A percentile compares a stretch with the other conserved stretches of the same genome.
These are phyloP conservation scores for Aspergillus carbonarius DNA, from an alignment of 2,329 filamentous ascomycete species.

Conservation along the genomic window DNA sequence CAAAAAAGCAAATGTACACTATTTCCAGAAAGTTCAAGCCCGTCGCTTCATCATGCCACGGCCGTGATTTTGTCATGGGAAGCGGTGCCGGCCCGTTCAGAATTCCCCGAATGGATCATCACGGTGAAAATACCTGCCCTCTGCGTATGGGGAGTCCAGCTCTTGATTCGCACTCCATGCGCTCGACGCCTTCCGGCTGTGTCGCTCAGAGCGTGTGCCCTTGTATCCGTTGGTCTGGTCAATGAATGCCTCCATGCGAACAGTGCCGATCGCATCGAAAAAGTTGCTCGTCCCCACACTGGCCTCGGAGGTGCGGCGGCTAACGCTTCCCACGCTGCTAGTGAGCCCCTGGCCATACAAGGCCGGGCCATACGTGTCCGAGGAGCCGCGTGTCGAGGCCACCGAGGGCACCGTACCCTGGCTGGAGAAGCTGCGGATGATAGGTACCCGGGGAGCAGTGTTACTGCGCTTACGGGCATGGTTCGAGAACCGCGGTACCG, in stretches of 20 bases:
- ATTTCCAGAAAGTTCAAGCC: no score
- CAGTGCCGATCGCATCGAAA: slow-evolving; percentile 84
- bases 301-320: slow-evolving; percentile 52
- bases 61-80: no score
- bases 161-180: slow-evolving; percentile 35
- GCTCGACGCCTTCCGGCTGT: slow-evolving; percentile 32
- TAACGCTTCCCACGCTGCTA: slow-evolving; percentile 47
- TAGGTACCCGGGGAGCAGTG: slow-evolving; percentile 70
- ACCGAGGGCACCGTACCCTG: slow-evolving; percentile 36
- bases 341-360: slow-evolving; percentile 26
- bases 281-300: slow-evolving; percentile 58
- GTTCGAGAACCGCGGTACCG: slow-evolving; percentile 53
- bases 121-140: slow-evolving; percentile 38
- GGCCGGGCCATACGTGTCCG: slow-evolving; percentile 53
- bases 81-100: slow-evolving; percentile 19
- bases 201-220: slow-evolving; percentile 15
- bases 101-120: slow-evolving; percentile 51
- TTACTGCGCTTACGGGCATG: slow-evolving; percentile 88
- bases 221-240: slow-evolving; percentile 45
- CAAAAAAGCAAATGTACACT: no score
- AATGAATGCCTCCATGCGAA: slow-evolving; percentile 98
- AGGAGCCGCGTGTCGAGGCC: slow-evolving; percentile 50
- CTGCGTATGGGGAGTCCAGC: slow-evolving; percentile 37
- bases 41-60: no score
- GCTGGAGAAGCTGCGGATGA: slow-evolving; percentile 74